A percentile compares a stretch with the other conserved stretches of the same genome.
Evolutionary conservation across 1,284 basidiomycete genomes (phyloP).

Genomic region (Melanopsichium pennsylvanicum): DNA sequence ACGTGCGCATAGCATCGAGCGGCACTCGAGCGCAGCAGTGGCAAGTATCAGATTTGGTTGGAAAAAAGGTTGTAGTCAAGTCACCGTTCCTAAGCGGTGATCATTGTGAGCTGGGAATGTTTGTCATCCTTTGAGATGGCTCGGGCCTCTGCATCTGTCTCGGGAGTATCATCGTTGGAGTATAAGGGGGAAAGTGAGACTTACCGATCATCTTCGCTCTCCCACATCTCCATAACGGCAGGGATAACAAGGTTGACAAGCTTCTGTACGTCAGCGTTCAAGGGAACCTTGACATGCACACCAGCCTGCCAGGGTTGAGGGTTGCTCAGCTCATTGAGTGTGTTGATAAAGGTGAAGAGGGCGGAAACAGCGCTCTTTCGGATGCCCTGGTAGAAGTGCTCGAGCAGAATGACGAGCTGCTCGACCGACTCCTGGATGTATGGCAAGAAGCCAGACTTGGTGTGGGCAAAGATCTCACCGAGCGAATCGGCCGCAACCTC

Average conservation of each 20-base stretch:
- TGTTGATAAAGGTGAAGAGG: conserved; percentile 86
- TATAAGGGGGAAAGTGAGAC: conserved; percentile 66
- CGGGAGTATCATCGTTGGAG: not conserved
- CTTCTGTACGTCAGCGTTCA: conserved; percentile 81
- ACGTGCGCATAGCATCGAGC: not conserved
- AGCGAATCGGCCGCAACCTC: conserved; percentile 98
- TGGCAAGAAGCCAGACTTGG: conserved; percentile 85
- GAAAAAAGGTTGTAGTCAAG: conserved; percentile 53
- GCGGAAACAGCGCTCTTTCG: conserved; percentile 91
- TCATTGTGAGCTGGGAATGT: conserved; percentile 87
- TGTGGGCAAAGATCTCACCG: conserved; percentile 86
- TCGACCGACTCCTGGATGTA: conserved; percentile 76
- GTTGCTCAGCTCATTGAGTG: conserved; percentile 88
- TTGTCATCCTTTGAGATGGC: conserved; percentile 71
- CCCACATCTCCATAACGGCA: conserved; percentile 85
- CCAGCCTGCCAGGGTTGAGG: conserved; percentile 85
- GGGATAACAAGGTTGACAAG: conserved; percentile 80
- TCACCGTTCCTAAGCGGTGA: conserved; percentile 66
- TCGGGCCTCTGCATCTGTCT: conserved; percentile 9
- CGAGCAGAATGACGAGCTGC: conserved; percentile 81
- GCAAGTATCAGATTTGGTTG: conserved; percentile 44
- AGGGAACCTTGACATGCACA: conserved; percentile 70
- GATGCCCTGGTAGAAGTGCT: conserved; percentile 98
- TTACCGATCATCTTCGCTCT: conserved; percentile 96
- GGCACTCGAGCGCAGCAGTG: conserved; percentile 3